Conservation (phyloP, 177 flowering plant species). For the Vitis hybrid region DNA sequence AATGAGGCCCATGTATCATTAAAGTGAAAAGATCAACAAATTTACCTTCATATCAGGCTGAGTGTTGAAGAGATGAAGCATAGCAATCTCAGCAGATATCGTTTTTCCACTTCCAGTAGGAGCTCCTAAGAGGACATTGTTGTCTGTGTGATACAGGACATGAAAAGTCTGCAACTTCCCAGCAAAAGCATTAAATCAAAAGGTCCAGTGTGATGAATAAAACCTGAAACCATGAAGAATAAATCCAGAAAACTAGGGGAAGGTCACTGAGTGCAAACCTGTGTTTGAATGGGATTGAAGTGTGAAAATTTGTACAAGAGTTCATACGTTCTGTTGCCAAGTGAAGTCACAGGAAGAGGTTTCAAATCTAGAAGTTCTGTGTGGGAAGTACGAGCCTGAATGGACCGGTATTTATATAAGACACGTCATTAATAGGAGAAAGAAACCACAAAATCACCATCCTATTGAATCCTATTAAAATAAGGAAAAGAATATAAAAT, state of each 20-base stretch:
- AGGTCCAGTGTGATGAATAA: background rate
- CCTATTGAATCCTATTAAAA: background rate
- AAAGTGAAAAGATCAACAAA: background rate
- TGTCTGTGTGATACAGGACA: conserved; percentile 83
- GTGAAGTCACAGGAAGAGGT: conserved; percentile 88
- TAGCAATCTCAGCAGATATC: conserved; percentile 99
- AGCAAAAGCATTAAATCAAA: conserved; percentile 9
- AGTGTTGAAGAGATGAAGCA: conserved; percentile 89
- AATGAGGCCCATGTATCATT: background rate
- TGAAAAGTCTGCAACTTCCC: conserved; percentile 73
- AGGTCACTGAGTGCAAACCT: conserved; percentile 46
- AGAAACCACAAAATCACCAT: background rate
- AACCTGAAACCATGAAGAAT: background rate
- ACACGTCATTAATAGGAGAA: background rate
- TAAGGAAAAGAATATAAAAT: background rate
- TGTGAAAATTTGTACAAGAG: conserved; percentile 84
- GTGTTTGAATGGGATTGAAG: conserved; percentile 98
- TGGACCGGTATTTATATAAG: conserved; percentile 18
- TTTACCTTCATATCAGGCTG: conserved; percentile 98
- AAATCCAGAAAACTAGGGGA: background rate
- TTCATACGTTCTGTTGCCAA: conserved; percentile 68
- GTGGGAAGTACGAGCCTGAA: conserved; percentile 77
- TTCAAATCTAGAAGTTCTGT: conserved; percentile 94
- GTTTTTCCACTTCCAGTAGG: conserved; percentile 99
- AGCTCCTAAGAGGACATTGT: conserved; percentile 93